A percentile compares a stretch with the other conserved stretches of the same genome.
Conservation (phyloP, 2,329 filamentous ascomycete species). For the Mollisiaceae sp. region DNA sequence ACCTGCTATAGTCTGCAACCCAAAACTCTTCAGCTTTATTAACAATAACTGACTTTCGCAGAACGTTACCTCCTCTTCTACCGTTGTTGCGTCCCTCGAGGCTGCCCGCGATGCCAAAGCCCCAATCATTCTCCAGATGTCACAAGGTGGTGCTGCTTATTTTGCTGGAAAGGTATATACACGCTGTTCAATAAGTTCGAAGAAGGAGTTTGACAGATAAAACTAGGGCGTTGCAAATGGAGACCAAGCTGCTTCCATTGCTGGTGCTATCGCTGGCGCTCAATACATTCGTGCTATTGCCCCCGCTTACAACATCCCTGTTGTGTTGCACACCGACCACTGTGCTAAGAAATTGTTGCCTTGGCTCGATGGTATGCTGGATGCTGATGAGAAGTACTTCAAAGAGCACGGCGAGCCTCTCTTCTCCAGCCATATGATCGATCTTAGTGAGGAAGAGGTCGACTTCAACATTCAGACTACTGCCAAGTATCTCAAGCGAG, state of each 20-base stretch:
- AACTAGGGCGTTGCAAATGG: constrained; percentile 74
- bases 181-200: constrained; percentile 8
- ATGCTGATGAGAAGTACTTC: constrained; percentile 94
- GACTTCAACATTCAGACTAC: constrained; percentile 93
- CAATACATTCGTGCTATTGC: constrained; percentile 92
- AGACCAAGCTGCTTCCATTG: constrained; percentile 87
- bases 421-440: constrained; percentile 98
- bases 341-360: constrained; percentile 99
- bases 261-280: constrained; percentile 84
- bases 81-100: constrained; percentile 85
- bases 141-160: constrained; percentile 91
- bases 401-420: constrained; percentile 90
- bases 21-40: constrained; percentile 28
- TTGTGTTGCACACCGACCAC: constrained; percentile 96
- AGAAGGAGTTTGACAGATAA: constrained; percentile 21
- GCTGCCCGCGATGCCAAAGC: constrained; percentile 90
- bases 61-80: constrained; percentile 94
- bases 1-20: constrained; percentile 66
- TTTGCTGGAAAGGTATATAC: constrained; percentile 79
- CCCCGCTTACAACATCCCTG: constrained; percentile 85
- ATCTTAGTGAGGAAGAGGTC: constrained; percentile 89
- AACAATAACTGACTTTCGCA: constrained; percentile 35
- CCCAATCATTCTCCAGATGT: constrained; percentile 91
- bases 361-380: constrained; percentile 95
- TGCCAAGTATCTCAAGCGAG: constrained; percentile 90